Evolutionary conservation across 2,329 filamentous ascomycete genomes (phyloP).

Genomic region (Alternaria sp.): DNA sequence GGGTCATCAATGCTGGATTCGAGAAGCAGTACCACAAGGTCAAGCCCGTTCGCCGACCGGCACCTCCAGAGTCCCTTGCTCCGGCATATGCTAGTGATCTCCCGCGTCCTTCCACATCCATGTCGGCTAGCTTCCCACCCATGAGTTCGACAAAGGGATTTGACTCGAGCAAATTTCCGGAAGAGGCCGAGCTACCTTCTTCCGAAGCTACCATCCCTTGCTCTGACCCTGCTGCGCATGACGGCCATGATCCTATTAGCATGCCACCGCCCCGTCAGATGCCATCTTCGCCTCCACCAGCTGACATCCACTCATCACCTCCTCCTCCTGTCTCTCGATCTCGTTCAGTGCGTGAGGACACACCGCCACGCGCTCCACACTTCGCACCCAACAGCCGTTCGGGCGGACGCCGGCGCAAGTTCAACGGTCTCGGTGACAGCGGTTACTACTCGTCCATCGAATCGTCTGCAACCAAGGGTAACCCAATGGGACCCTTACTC

Average conservation of each 20-base stretch:
- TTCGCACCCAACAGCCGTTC: conserved; percentile 68
- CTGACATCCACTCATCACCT: conserved; percentile 86
- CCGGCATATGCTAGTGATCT: conserved; percentile 41
- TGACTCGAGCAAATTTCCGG: conserved; percentile 59
- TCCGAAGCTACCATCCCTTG: conserved; percentile 61
- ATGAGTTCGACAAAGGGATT: conserved; percentile 52
- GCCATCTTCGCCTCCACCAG: conserved; percentile 73
- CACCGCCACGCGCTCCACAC: conserved; percentile 74
- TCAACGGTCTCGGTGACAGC: conserved; percentile 85
- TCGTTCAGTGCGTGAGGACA: conserved; percentile 66
- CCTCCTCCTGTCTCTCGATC: conserved; percentile 77
- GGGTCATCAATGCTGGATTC: conserved; percentile 89
- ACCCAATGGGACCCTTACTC: conserved; percentile 67
- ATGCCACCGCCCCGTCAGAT: conserved; percentile 57
- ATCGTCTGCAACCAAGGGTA: conserved; percentile 81
- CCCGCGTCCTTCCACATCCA: conserved; percentile 49
- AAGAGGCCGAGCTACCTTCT: conserved; percentile 56
- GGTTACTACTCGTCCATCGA: conserved; percentile 97
- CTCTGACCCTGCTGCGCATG: conserved; percentile 58
- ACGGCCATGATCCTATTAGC: conserved; percentile 52
- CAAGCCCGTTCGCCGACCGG: conserved; percentile 68
- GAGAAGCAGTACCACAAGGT: conserved; percentile 90
- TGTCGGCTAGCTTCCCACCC: conserved; percentile 43
- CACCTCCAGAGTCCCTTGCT: conserved; percentile 51
- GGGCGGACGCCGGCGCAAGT: conserved; percentile 76